A percentile compares a stretch with the other conserved stretches of the same genome.
phyloP scores from a whole-genome alignment of 1,284 basidiomycete genomes.

The Boletus chippewaensis region DNA sequence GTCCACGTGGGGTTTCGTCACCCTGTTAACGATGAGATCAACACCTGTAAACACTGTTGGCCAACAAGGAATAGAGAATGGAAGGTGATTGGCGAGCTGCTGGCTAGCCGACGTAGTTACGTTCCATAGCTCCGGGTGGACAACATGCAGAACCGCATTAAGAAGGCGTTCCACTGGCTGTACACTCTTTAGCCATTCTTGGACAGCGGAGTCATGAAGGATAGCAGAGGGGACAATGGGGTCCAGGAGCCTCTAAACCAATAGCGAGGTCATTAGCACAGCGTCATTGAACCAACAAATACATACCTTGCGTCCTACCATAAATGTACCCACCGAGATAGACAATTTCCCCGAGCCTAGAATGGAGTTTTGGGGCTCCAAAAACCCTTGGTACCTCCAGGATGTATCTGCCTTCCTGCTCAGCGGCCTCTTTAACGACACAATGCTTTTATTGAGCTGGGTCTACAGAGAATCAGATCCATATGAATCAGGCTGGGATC shows the following conservation, averaged over 20 bases:
- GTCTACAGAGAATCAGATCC: neutral
- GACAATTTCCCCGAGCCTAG: neutral
- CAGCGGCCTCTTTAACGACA: neutral
- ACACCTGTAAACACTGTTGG: neutral
- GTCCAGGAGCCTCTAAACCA: neutral
- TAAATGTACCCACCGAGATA: neutral
- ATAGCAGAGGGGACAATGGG: neutral
- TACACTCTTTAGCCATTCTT: neutral
- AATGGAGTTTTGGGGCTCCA: neutral
- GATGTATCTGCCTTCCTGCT: too few relatives aligned
- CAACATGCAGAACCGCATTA: neutral
- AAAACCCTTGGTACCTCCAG: too few relatives aligned
- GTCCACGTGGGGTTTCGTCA: neutral
- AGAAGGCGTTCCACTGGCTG: neutral
- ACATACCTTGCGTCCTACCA: neutral
- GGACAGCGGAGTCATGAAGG: neutral
- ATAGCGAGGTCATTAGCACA: too few relatives aligned
- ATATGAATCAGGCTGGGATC: too few relatives aligned
- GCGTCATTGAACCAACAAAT: too few relatives aligned
- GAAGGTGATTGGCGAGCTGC: neutral
- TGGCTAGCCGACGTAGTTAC: neutral
- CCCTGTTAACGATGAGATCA: neutral
- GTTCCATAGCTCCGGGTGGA: neutral
- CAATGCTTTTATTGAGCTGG: neutral
- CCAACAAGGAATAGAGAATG: neutral